Evolutionary conservation across 345 rosid genomes (phyloP).

Genomic region (Hirschfeldia incana): DNA sequence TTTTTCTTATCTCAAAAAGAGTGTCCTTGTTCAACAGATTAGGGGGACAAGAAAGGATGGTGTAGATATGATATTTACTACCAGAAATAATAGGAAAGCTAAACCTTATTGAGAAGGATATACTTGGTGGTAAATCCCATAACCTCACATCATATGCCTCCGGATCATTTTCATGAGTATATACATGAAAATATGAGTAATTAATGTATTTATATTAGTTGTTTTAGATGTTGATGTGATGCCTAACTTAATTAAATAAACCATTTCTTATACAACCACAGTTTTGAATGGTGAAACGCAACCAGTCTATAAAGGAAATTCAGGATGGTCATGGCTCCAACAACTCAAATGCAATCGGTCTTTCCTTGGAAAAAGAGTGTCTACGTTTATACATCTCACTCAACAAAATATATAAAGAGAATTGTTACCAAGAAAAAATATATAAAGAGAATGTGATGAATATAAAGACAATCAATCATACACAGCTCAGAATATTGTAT

Average conservation of each 20-base stretch:
- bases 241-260: slow-evolving; percentile 8
- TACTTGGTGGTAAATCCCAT: background rate
- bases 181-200: background rate
- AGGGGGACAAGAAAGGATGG: background rate
- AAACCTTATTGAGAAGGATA: slow-evolving; percentile 7
- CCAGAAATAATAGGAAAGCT: background rate
- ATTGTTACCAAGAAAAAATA: too few species aligned
- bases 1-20: background rate
- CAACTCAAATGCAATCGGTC: background rate
- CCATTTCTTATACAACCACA: slow-evolving; percentile 2
- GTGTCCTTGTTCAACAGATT: slow-evolving; percentile 12
- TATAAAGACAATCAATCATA: background rate
- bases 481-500: background rate
- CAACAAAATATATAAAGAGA: background rate
- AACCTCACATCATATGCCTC: slow-evolving; percentile 16
- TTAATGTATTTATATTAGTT: background rate
- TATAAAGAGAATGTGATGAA: background rate
- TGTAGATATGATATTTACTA: slow-evolving; percentile 12
- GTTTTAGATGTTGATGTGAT: slow-evolving; percentile 14
- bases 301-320: background rate
- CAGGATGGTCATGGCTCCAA: background rate
- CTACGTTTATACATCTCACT: background rate
- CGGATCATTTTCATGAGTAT: slow-evolving; percentile 2
- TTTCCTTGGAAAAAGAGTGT: background rate
- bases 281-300: slow-evolving; percentile 6